A percentile compares a stretch with the other conserved stretches of the same genome.
Conservation (phyloP, 1,284 basidiomycete species). For the Cryptococcus depauperatus region DNA sequence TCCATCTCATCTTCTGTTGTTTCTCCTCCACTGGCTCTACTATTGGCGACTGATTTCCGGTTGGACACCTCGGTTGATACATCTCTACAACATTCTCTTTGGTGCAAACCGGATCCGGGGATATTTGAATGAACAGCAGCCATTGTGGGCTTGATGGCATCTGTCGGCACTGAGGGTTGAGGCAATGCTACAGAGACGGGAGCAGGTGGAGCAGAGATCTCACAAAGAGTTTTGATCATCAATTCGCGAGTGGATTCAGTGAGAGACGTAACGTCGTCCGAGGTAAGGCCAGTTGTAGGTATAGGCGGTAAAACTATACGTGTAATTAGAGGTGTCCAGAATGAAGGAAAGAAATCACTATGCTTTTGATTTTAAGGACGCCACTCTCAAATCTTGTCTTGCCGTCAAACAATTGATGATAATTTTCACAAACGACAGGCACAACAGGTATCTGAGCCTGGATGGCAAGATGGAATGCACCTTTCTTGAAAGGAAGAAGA, state of each 20-base stretch:
- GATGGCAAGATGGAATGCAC: slow-evolving; percentile 92
- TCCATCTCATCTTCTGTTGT: slow-evolving; percentile 45
- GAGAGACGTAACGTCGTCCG: slow-evolving; percentile 46
- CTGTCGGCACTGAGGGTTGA: neutral
- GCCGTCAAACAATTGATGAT: slow-evolving; percentile 70
- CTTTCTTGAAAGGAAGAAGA: slow-evolving; percentile 91
- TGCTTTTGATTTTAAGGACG: slow-evolving; percentile 71
- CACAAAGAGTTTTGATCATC: slow-evolving; percentile 45
- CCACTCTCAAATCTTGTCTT: slow-evolving; percentile 71
- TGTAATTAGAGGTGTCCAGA: slow-evolving; percentile 57
- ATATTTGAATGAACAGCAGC: slow-evolving; percentile 8
- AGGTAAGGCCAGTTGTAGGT: slow-evolving; percentile 46
- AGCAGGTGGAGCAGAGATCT: slow-evolving; percentile 32
- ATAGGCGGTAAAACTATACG: slow-evolving; percentile 49
- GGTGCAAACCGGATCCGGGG: neutral
- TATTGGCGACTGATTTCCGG: slow-evolving; percentile 4
- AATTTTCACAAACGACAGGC: slow-evolving; percentile 91
- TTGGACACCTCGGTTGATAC: neutral
- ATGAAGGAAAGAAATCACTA: too few relatives aligned
- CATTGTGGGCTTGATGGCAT: neutral
- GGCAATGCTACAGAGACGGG: neutral
- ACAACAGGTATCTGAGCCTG: slow-evolving; percentile 74
- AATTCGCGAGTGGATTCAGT: slow-evolving; percentile 43
- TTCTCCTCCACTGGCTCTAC: slow-evolving; percentile 18
- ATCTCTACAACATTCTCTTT: neutral